Base-by-base conservation (phyloP, 768 basidiomycete species). In the Mrakia gelida region DNA sequence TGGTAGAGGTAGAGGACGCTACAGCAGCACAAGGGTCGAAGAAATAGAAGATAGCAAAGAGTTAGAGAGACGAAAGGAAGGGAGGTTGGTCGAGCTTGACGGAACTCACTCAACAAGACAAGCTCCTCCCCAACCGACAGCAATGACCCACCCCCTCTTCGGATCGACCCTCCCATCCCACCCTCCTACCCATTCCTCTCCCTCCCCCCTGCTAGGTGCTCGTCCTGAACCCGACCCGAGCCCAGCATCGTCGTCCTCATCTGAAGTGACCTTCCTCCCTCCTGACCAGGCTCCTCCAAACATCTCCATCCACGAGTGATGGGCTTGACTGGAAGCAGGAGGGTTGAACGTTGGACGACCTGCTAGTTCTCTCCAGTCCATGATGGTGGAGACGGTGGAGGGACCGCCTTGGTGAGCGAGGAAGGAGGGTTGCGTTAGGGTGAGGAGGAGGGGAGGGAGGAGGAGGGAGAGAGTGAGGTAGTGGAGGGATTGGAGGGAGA, bases 321-420 rank as follows among this genome's bases (percentile, higher is more conserved):
- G 68, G 18, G 11, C 16, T 45, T 41, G 65, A 18, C 38, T 38
- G 6, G 68, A 38, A 21, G 65, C 16, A 13, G 76, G 76, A 15
- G 59, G 70, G 43, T 32, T 38, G 43, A 30, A 92, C 89, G 94
- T 95, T 5, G 92, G 90, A 73, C 89, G 85, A 6, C 94, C 92
- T 0, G 95, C 92, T 89, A 99, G 91, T 84, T 98, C 92, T 67
- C 94, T 88, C 97, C 97, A 99, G 85, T 98, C 95, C 91, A 99
- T 94, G 54, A 98, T 86, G 91, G 94, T 93, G 4, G 91, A 92
- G 65, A 85, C 83, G 63, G 82, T 84, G 16, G 83, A 79, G 11
- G 84, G 78, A 21, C 85, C 85, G 34, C 85, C 85, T 79, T 84
- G 81, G 75, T 82, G 81, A 1, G 75, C 28, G 26, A 85, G 81